Base-by-base conservation (phyloP, 495 filamentous ascomycete genomes). In the Hamigera avellanea region DNA sequence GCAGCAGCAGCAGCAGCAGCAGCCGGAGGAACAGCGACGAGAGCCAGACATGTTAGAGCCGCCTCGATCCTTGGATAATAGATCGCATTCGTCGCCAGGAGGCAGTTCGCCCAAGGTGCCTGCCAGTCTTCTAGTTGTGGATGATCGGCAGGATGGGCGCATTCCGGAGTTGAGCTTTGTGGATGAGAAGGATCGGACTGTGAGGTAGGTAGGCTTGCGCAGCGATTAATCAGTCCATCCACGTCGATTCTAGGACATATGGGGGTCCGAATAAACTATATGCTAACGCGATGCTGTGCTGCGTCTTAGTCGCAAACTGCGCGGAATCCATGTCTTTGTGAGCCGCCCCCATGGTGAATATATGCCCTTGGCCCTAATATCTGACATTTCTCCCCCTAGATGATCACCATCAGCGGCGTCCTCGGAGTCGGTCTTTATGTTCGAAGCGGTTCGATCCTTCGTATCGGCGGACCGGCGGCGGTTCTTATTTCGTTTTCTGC, bases 341-440 rank as follows among this genome's bases (percentile, higher is more conserved):
- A 28, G 59, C 44, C 17, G 16, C 19, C 13, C 26, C 13, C 17
- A 19, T 21, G 3, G 19, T 13, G 6, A 16, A 5, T 16, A 2
- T 3, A 4, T 18, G 10, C 14, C 8, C 30, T 34, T n/a, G 6
- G 15, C 14, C 18, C 15, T 37, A 7, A 33, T 30, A 37, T 14
- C 16, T 15, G 12, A 32, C 26, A 32, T 28, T 9, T 10, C 14
- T 6, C n/a, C n/a, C 1, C 14, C 4, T 34, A 64, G 65, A 61
- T 64, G 46, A 69, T 70, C 27, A 58, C 60, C 1, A 48, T 70
- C 35, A 62, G 61, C 36, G 62, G 57, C 7, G 61, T 57, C 0
- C 54, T 71, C 8, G 69, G 69, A 14, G 60, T 52, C 0, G 68
- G 68, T 7, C 54, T 73, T n/a, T 70, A 69, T 40, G 54, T 56